Conservation (phyloP, 2,329 filamentous ascomycete genomes). For the Scedosporium aurantiacum region DNA sequence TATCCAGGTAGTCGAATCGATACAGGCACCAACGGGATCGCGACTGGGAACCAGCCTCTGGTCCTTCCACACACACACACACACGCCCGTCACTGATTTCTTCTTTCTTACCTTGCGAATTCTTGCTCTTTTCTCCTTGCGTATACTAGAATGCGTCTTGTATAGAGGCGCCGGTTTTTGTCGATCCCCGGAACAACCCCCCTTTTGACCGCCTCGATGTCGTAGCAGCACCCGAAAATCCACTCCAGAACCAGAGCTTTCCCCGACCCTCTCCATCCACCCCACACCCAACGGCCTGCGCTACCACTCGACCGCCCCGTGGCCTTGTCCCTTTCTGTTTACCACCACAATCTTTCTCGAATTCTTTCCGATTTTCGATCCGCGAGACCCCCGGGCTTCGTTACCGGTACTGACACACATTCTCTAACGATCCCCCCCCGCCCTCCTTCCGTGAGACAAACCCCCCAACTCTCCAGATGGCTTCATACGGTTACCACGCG, state of each 20-base stretch:
- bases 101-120: neutral
- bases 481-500: slow-evolving; percentile 27
- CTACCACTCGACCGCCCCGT: neutral
- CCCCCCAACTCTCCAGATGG: slow-evolving; percentile 17
- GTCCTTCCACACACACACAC: neutral
- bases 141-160: neutral
- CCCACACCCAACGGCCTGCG: neutral
- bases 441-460: neutral
- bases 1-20: no score
- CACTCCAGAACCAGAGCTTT: slow-evolving; percentile 1
- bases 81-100: neutral
- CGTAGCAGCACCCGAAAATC: slow-evolving; percentile 3
- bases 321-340: neutral
- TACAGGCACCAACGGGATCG: no score
- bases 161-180: neutral
- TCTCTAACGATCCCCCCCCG: neutral
- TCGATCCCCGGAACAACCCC: neutral
- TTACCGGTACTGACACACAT: neutral
- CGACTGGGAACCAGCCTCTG: no score
- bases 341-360: neutral
- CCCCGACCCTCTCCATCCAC: neutral
- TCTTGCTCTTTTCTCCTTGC: neutral
- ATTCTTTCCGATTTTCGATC: neutral
- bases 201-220: slow-evolving; percentile 3
- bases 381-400: neutral